Evolutionary conservation across 139 green algal genomes (phyloP).

Genomic region (Chlamydomonas sp.): DNA sequence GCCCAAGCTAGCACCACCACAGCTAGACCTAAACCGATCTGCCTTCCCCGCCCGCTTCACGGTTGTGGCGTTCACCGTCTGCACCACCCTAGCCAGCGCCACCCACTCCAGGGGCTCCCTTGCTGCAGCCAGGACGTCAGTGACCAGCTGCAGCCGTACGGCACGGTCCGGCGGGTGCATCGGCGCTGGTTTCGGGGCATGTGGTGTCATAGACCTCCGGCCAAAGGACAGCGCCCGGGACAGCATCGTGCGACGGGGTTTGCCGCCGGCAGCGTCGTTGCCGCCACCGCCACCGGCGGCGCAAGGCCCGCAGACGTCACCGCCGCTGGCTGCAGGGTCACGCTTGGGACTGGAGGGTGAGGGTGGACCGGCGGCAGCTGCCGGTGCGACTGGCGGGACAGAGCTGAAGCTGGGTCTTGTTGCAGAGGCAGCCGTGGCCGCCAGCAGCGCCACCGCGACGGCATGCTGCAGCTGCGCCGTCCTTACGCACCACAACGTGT

Average conservation of each 20-base stretch:
- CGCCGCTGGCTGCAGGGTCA: no score
- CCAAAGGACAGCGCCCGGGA: no score
- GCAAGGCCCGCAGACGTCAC: background rate
- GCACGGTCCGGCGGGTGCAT: conserved; percentile 12
- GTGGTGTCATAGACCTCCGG: no score
- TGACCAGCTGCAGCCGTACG: conserved; percentile 20
- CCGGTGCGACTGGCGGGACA: background rate
- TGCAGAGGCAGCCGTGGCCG: background rate
- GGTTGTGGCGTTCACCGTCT: background rate
- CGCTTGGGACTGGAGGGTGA: no score
- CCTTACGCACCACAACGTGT: conserved; percentile 22
- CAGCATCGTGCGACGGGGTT: no score
- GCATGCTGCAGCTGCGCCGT: conserved; percentile 20
- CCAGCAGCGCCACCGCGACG: background rate
- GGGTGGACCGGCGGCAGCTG: background rate
- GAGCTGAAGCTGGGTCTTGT: background rate
- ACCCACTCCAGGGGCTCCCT: conserved; percentile 23
- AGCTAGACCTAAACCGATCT: no score
- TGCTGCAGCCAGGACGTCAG: conserved; percentile 20
- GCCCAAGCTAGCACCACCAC: no score
- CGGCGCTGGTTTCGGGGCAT: background rate
- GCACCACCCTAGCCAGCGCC: background rate
- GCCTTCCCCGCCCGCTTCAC: background rate
- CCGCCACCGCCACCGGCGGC: background rate
- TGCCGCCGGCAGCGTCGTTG: background rate